Base-by-base conservation (phyloP, 169 alveolate genomes). In the Eimeria zaria region DNA sequence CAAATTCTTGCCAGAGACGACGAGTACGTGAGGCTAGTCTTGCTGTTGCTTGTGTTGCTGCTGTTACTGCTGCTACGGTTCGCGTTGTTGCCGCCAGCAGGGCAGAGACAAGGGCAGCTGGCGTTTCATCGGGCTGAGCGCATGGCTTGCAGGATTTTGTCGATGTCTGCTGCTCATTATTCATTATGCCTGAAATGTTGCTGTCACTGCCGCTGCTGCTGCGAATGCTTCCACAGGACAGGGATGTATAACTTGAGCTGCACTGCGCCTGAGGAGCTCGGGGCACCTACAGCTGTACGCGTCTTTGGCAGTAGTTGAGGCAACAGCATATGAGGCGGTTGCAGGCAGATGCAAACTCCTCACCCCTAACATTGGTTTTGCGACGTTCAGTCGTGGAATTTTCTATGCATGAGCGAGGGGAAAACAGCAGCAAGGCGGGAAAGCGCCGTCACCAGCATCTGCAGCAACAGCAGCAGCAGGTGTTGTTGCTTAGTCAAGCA, bases 1-100 rank as follows among this genome's bases (percentile, higher is more conserved):
- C 87, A 89, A 71, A 78, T 64, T 44, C 87, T 89, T 24, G 53
- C 95, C 69, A 89, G 85, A 60, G 85, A 89, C 85, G 73, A 69
- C 95, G 46, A 89, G 95, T 64, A 16, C 53, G 95, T 48, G 58
- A 33, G 39, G 81, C 94, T 62, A 67, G 74, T 46, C 14, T 20
- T 33, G 76, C 73, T 83, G 69, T 74, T 83, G 91, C 53, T 83
- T 12, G 27, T 80, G 22, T 44, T 36, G 91, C 51, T 89, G 33
- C 48, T 51, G 48, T 9, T 62, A n/a, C 78, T 60, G 92, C 44
- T 62, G 69, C 62, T 87, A 24, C 94, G 36, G 94, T 33, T 87
- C n/a, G 36, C 20, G 36, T 33, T 89, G 60, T 62, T 67, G 44
- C 9, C 18, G 76, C 27, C 73, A 20, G 78, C 60, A 2, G 30